Base-by-base conservation (phyloP, 2,329 filamentous ascomycete genomes). In the Diplocarpon mali region DNA sequence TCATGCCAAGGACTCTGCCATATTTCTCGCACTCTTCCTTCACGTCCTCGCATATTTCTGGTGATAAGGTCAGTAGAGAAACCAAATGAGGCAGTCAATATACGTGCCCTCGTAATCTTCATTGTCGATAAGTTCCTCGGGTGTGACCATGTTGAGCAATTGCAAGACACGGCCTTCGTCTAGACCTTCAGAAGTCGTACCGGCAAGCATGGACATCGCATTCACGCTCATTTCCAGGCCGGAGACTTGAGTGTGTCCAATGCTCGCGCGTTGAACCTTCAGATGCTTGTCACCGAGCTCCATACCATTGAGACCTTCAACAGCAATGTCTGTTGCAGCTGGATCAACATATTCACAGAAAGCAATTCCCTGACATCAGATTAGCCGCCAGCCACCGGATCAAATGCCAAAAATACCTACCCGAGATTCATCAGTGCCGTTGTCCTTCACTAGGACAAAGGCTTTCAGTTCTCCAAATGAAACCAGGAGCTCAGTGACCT, bases 111-210 rank as follows among this genome's bases (percentile, higher is more conserved):
- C 85, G 60, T 95, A 96, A 60, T 98, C 92, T 30, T 96, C 89
- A 41, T 80, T 81, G 61, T 96, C 89, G 66, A 95, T 79, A 17
- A 98, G 70, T 66, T 98, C 92, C 57, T 98, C 92, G 0, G 88
- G 75, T 0, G 92, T 98, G 30, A 98, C 90, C 92, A 98, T 98
- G 69, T 98, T 98, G 60, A 98, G 76, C 50, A 98, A 70, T 66
- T 95, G 90, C 49, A 98, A 64, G 13, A 98, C 90, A 45, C 85
- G 78, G 53, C 85, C 85, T 48, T 82, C 79, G 55, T 94, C 88
- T 29, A 84, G 71, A 48, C 89, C 84, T 45, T 75, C 75, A 31
- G 85, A 83, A 2, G 81, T 86, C 15, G 92, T 94, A 46, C 90
- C 89, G 31, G 92, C 92, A 57, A 98, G 84, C 76, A 95, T 88